Evolutionary conservation across 768 basidiomycete species (phyloP), one percentile per base, ranked within the genome.

Genomic region (Agrocybe chaxingu): DNA sequence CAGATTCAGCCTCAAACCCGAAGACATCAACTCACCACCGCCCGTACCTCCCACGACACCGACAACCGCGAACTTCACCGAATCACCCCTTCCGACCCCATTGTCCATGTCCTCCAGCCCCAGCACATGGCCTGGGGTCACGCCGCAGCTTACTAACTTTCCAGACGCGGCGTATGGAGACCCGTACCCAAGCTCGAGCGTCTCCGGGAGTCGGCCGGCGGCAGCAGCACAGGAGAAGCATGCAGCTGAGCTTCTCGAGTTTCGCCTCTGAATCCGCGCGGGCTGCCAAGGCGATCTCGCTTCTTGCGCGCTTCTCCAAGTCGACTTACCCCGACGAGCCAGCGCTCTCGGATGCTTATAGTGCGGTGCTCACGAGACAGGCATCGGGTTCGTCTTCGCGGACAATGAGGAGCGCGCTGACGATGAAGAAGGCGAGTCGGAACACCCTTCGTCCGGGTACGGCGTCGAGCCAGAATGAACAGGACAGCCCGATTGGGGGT

Each of bases 281-380:
- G 11, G 42, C 39, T 11, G 39, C 40, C 8, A 50, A 40, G 36
- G 36, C 36, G 36, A 37, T 37, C 36, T 37, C 10, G 35, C 39
- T 10, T 24, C 35, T 55, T 32, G 36, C 48, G 3, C 18, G 41
- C 11, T 48, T 51, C 35, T 34, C 46, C 12, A 13, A 30, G 11
- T 29, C 48, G 3, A 18, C 35, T 6, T 44, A 35, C 2, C 45
- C 29, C 30, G 35, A 47, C 16, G 55, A 53, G 31, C 34, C 47
- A 12, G 47, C 51, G 4, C 30, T 52, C 12, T 53, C 48, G 3
- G 51, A 53, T 31, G 40, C 48, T 9, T 35, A 45, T 31, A 52
- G 51, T n/a, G 45, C 16, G 4, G 45, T 52, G 3, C 40, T 56
- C 9, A 40, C 51, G 4, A 37, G 45, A n/a, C 43, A 56, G 34